A percentile compares a stretch with the other conserved stretches of the same genome.
phyloP scores from a whole-genome alignment of 2,329 filamentous ascomycete genomes.

The Rutstroemia sydowiana region DNA sequence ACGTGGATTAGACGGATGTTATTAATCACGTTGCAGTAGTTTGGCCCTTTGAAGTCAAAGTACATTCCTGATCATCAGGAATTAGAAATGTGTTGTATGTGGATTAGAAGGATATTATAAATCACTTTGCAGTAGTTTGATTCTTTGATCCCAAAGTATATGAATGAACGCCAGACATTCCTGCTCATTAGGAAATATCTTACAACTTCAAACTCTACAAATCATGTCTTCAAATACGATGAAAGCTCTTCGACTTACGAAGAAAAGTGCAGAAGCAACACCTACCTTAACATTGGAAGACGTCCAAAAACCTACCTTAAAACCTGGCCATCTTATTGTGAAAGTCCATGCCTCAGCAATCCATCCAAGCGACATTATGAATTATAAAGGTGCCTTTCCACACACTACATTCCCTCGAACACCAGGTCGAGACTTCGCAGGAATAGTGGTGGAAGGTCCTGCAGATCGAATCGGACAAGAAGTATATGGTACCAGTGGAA shows the following conservation, averaged over 20 bases:
- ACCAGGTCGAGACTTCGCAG: conserved; percentile 23
- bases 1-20: too few species aligned
- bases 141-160: too few species aligned
- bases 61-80: too few species aligned
- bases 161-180: too few species aligned
- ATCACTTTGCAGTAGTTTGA: too few species aligned
- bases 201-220: neutral
- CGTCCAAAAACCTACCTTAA: conserved; percentile 16
- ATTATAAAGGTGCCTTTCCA: conserved; percentile 18
- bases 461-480: conserved; percentile 11
- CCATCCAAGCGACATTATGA: conserved; percentile 24
- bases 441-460: conserved; percentile 15
- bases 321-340: conserved; percentile 16
- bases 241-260: conserved; percentile 21
- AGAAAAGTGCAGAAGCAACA: neutral
- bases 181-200: too few species aligned
- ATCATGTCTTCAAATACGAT: conserved; percentile 12
- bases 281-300: conserved; percentile 13
- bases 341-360: conserved; percentile 22
- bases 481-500: conserved; percentile 23
- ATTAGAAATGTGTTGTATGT: too few species aligned
- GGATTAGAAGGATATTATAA: too few species aligned
- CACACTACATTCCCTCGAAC: conserved; percentile 21
- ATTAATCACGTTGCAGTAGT: too few species aligned
- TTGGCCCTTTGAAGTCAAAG: too few species aligned